Percentiles rank a stretch among this genome's conserved stretches.
These are phyloP conservation scores for Cordyceps tenuipes DNA, from an alignment of 2,329 filamentous ascomycete genomes.

Conservation along the genomic window DNA sequence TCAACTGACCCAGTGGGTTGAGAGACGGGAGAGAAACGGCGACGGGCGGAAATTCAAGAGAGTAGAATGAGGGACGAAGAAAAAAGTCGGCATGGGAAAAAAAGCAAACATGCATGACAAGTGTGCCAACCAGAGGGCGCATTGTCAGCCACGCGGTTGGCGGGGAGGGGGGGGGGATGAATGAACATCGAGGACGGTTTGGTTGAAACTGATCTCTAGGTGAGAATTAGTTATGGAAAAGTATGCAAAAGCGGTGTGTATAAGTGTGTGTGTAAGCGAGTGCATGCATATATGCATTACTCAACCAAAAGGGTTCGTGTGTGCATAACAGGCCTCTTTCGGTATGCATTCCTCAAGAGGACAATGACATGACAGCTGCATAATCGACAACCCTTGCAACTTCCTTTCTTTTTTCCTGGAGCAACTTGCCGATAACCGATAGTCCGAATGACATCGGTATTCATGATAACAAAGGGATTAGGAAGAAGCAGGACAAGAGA, in stretches of 20 bases:
- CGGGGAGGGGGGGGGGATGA: background rate
- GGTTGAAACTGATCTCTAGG: too few relatives aligned
- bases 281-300: background rate
- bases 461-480: too few relatives aligned
- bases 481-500: background rate
- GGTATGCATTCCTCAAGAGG: too few relatives aligned
- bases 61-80: background rate
- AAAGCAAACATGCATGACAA: background rate
- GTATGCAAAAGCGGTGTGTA: conserved; percentile 7
- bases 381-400: too few relatives aligned
- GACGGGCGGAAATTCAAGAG: background rate
- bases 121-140: background rate
- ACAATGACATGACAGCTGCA: too few relatives aligned
- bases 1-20: background rate
- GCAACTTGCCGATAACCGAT: background rate
- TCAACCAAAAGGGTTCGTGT: background rate
- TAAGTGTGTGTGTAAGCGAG: background rate
- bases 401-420: too few relatives aligned
- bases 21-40: background rate
- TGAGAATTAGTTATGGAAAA: background rate
- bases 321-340: too few relatives aligned
- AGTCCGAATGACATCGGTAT: background rate
- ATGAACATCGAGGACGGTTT: background rate
- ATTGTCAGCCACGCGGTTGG: background rate
- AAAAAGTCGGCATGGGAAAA: background rate